Conservation (phyloP, 306 rosid species). For the Sechiopsis laciniata region DNA sequence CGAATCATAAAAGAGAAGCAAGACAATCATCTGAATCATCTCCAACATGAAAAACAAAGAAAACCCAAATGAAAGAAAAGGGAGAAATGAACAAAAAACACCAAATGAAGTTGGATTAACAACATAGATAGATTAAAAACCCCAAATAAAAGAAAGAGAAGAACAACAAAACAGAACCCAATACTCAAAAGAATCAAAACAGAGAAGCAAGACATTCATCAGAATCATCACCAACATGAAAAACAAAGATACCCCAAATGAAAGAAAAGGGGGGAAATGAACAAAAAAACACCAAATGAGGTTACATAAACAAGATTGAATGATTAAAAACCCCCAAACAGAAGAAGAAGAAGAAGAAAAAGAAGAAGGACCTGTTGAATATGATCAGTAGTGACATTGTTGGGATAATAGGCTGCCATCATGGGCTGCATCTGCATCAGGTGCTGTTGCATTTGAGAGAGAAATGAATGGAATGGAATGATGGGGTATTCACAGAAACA, state of each 20-base stretch:
- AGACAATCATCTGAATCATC: neutral
- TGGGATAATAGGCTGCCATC: constrained; percentile 99
- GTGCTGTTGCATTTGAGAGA: constrained; percentile 81
- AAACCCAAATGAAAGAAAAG: constrained; percentile 12
- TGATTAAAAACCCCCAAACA: neutral
- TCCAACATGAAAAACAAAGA: neutral
- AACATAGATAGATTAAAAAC: neutral
- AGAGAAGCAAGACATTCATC: neutral
- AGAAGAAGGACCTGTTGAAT: constrained; percentile 81
- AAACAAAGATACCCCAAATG: constrained; percentile 8
- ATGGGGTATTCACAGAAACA: constrained; percentile 14
- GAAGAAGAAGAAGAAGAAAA: constrained; percentile 20
- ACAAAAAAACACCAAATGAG: too few species aligned
- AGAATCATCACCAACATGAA: neutral
- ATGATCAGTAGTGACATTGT: constrained; percentile 98
- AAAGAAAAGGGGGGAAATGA: neutral
- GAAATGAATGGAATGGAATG: neutral
- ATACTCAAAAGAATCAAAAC: neutral
- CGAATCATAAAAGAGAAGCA: neutral
- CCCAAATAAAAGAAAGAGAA: neutral
- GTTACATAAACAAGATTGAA: too few species aligned
- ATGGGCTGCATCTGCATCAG: constrained; percentile 99
- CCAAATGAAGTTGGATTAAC: neutral
- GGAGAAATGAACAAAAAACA: neutral
- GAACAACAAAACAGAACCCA: neutral